These are phyloP conservation scores for Paramecium biaurelia DNA, from an alignment of 73 alveolate species.

Conservation along the genomic window DNA sequence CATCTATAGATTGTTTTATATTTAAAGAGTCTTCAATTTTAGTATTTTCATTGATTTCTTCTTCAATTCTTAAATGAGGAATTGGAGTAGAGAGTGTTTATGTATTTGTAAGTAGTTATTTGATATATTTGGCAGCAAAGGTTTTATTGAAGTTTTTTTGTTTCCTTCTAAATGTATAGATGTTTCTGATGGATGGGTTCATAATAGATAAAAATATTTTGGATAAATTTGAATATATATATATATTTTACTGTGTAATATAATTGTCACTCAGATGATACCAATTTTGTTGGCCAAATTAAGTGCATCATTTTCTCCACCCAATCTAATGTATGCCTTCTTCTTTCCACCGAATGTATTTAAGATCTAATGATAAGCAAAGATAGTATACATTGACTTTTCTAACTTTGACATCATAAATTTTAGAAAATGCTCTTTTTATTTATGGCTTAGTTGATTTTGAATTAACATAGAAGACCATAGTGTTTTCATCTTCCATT, in stretches of 20 bases:
- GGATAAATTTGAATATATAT: neutral
- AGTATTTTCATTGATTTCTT: neutral
- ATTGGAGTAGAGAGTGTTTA: neutral
- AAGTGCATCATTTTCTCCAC: slow-evolving; percentile 79
- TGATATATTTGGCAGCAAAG: neutral
- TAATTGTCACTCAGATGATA: slow-evolving; percentile 67
- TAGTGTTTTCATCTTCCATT: slow-evolving; percentile 87
- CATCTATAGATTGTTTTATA: neutral
- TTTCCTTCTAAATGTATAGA: neutral
- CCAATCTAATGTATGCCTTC: slow-evolving; percentile 82
- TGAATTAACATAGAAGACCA: slow-evolving; percentile 79
- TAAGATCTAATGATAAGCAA: neutral
- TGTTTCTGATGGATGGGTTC: neutral
- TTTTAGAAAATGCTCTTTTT: slow-evolving; percentile 77
- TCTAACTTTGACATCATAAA: slow-evolving; percentile 72
- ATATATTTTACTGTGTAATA: neutral
- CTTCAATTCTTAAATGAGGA: neutral
- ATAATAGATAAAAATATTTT: neutral
- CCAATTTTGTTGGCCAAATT: slow-evolving; percentile 86
- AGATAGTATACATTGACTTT: slow-evolving; percentile 68
- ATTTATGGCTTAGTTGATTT: slow-evolving; percentile 80
- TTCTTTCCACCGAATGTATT: slow-evolving; percentile 79
- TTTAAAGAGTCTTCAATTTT: neutral
- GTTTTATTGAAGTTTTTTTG: neutral
- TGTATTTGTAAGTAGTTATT: neutral